Conservation (phyloP, 495 filamentous ascomycete genomes). For the Penicillium waksmanii region DNA sequence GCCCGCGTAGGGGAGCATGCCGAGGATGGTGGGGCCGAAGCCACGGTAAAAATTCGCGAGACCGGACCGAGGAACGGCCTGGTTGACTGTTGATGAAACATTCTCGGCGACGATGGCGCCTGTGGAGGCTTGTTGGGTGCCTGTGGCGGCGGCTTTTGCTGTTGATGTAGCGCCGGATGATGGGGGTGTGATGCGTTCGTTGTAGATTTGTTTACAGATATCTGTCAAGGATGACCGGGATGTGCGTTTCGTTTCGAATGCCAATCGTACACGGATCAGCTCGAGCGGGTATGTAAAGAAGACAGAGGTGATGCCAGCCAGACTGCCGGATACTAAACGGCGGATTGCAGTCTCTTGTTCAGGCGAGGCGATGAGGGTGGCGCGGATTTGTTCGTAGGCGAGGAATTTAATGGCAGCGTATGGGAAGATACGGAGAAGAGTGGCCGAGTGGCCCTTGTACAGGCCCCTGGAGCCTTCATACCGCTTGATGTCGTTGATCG, state of each 20-base stretch:
- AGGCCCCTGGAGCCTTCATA: constrained; percentile 75
- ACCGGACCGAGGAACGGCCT: constrained; percentile 63
- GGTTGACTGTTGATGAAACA: constrained; percentile 41
- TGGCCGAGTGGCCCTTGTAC: constrained; percentile 92
- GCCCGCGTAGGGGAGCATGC: constrained; percentile 96
- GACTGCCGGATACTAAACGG: constrained; percentile 73
- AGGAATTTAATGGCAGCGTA: constrained; percentile 98
- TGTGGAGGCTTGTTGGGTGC: constrained; percentile 30
- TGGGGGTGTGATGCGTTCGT: constrained; percentile 59
- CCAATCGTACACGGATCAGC: constrained; percentile 86
- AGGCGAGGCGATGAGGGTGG: constrained; percentile 66
- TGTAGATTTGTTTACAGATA: constrained; percentile 83
- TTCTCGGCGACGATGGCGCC: constrained; percentile 38
- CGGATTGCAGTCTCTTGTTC: constrained; percentile 80
- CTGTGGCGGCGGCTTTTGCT: constrained; percentile 25
- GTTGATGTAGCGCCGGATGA: constrained; percentile 17
- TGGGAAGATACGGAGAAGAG: constrained; percentile 91
- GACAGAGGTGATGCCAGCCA: constrained; percentile 87
- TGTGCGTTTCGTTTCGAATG: constrained; percentile 83
- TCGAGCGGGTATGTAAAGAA: constrained; percentile 96
- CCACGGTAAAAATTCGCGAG: constrained; percentile 93
- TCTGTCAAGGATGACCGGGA: constrained; percentile 64
- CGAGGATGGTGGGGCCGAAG: constrained; percentile 83
- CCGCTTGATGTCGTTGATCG: constrained; percentile 80
- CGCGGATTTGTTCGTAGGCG: constrained; percentile 92